These are phyloP conservation scores for Cymbopogon flexuosus DNA, from an alignment of 202 grass and related monocot genomes.

Conservation along the genomic window DNA sequence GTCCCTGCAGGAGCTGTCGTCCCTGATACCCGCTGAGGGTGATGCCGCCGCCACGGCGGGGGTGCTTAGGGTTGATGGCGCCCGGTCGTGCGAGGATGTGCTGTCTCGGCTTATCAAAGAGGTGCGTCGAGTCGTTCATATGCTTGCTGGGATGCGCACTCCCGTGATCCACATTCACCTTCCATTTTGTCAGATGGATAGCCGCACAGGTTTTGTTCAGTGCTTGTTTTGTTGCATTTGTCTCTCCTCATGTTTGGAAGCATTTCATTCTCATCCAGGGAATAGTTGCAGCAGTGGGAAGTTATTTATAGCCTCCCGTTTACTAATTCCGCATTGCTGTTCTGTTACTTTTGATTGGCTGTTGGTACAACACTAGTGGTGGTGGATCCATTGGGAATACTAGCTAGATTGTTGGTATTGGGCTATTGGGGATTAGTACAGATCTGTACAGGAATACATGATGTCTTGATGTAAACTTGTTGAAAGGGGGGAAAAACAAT, in stretches of 20 bases:
- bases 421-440: background rate
- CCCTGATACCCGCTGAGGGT: background rate
- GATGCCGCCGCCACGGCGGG: background rate
- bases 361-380: background rate
- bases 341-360: too few relatives aligned
- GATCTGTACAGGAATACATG: background rate
- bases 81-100: conserved; percentile 32
- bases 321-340: background rate
- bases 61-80: conserved; percentile 21
- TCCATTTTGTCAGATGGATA: background rate
- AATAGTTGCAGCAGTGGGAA: background rate
- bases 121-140: background rate
- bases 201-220: background rate
- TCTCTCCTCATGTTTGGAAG: background rate
- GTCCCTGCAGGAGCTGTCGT: conserved; percentile 25
- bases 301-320: background rate
- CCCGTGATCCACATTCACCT: background rate
- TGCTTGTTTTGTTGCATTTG: background rate
- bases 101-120: conserved; percentile 14
- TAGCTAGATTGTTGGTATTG: too few relatives aligned
- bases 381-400: too few relatives aligned
- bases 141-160: background rate
- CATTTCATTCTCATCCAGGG: background rate
- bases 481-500: background rate
- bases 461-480: background rate